Evolutionary conservation across 1,284 basidiomycete species (phyloP).

Genomic region (Cryptococcus sp.): DNA sequence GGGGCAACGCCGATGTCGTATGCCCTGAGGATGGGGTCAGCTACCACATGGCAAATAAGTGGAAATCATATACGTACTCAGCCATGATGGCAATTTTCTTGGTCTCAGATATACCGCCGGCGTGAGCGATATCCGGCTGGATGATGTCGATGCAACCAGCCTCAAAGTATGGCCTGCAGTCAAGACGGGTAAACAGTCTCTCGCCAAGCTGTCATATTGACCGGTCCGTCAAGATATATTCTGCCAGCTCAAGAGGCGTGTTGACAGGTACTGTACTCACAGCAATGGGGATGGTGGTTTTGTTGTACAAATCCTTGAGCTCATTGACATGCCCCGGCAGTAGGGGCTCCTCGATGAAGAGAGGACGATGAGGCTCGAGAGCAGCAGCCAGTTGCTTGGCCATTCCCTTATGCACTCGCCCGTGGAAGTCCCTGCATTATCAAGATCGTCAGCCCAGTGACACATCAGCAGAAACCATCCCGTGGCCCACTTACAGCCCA

Average conservation of each 20-base stretch:
- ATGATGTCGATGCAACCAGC: constrained; percentile 65
- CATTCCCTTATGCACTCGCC: constrained; percentile 65
- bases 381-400: constrained; percentile 69
- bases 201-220: constrained; percentile 57
- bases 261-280: constrained; percentile 33
- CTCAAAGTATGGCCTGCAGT: constrained; percentile 67
- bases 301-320: constrained; percentile 52
- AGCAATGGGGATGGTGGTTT: constrained; percentile 53
- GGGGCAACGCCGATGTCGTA: constrained; percentile 53
- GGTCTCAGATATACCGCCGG: constrained; percentile 67
- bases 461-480: neutral
- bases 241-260: too few relatives aligned
- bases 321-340: constrained; percentile 54
- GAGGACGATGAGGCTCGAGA: constrained; percentile 62
- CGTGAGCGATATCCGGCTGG: constrained; percentile 64
- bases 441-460: constrained; percentile 1
- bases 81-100: constrained; percentile 65
- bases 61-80: constrained; percentile 48
- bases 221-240: constrained; percentile 1
- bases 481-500: constrained; percentile 38
- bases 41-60: neutral
- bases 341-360: constrained; percentile 76
- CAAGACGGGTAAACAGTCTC: constrained; percentile 64
- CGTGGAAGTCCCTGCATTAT: constrained; percentile 51
- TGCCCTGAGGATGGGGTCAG: constrained; percentile 22